Percentiles rank a stretch among this genome's conserved stretches.
Conservation (phyloP, 1,284 basidiomycete genomes). For the Moesziomyces sp. region DNA sequence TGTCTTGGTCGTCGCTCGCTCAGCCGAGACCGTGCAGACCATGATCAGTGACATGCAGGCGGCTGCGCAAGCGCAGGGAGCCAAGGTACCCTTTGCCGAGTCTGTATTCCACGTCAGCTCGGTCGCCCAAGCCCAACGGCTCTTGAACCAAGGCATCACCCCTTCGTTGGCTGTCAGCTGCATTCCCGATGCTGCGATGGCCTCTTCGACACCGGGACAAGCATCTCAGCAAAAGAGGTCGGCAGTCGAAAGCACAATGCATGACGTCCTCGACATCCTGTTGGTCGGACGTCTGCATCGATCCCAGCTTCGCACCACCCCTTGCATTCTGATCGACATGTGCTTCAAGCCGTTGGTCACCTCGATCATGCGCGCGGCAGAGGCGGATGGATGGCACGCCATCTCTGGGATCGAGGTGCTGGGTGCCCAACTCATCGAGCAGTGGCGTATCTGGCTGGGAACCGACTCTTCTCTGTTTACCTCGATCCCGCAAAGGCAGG, state of each 20-base stretch:
- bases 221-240: not conserved
- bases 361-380: constrained; percentile 7
- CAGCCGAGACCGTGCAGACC: not conserved
- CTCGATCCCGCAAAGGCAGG: constrained; percentile 7
- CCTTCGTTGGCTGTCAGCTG: constrained; percentile 14
- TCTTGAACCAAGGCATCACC: constrained; percentile 9
- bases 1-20: constrained; percentile 8
- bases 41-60: constrained; percentile 11
- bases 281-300: constrained; percentile 12
- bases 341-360: constrained; percentile 14
- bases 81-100: constrained; percentile 6
- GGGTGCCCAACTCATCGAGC: constrained; percentile 13
- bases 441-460: constrained; percentile 13
- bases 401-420: constrained; percentile 10
- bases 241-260: not conserved
- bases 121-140: constrained; percentile 8
- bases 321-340: constrained; percentile 15
- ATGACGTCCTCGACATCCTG: constrained; percentile 5
- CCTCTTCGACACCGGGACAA: not conserved
- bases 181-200: constrained; percentile 13
- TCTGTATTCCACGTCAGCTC: constrained; percentile 8
- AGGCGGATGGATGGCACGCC: constrained; percentile 7
- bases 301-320: constrained; percentile 4
- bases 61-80: constrained; percentile 1
- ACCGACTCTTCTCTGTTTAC: constrained; percentile 7